Conservation (phyloP, 768 basidiomycete genomes). For the Pleurotus ostreatus region DNA sequence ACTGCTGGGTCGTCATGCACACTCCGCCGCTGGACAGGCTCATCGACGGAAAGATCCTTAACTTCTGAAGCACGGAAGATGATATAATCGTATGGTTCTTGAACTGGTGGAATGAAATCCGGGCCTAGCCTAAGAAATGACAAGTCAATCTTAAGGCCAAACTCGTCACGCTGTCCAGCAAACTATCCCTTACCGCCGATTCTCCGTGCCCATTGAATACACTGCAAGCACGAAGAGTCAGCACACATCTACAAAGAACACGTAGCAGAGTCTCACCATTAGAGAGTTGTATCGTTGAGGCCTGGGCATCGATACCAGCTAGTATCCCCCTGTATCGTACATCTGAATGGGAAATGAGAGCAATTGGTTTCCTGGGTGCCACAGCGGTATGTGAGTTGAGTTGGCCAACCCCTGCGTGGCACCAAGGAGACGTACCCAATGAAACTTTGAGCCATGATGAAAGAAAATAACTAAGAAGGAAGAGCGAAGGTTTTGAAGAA, state of each 20-base stretch:
- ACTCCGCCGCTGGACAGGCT: slow-evolving; percentile 50
- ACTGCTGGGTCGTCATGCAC: slow-evolving; percentile 86
- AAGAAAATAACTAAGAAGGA: neutral
- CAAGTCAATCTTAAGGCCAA: neutral
- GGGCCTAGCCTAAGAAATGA: slow-evolving; percentile 48
- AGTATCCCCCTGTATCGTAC: slow-evolving; percentile 87
- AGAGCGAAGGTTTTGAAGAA: neutral
- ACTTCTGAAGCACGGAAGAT: slow-evolving; percentile 90
- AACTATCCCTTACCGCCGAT: slow-evolving; percentile 56
- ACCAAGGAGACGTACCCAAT: slow-evolving; percentile 50
- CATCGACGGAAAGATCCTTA: slow-evolving; percentile 84
- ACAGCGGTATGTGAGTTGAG: no score
- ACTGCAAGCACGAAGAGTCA: slow-evolving; percentile 35
- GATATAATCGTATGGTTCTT: slow-evolving; percentile 84
- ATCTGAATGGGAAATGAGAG: slow-evolving; percentile 87
- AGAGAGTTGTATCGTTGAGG: slow-evolving; percentile 83
- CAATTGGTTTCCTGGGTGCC: slow-evolving; percentile 70
- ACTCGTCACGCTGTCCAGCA: neutral
- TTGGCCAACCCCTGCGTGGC: no score
- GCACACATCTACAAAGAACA: neutral
- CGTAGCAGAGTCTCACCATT: slow-evolving; percentile 52
- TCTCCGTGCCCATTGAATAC: slow-evolving; percentile 86
- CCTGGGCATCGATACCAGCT: slow-evolving; percentile 80
- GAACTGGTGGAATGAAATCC: slow-evolving; percentile 80
- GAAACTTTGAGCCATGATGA: slow-evolving; percentile 67